Conservation (phyloP, 1,139 yeast genomes). For the Torulaspora pretoriensis region DNA sequence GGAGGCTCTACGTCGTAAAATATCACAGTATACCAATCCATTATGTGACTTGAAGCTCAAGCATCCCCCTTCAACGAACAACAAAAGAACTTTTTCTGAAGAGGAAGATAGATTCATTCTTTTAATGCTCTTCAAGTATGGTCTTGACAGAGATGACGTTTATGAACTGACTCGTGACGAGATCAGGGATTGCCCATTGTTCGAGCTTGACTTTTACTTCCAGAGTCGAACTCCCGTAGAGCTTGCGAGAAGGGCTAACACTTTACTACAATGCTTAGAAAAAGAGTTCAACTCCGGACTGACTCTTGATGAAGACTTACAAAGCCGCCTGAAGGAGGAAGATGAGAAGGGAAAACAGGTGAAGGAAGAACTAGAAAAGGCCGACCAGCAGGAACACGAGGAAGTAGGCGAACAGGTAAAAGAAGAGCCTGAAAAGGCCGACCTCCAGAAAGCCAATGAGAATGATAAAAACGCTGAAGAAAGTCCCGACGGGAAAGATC, state of each 20-base stretch:
- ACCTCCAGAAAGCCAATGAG: not conserved
- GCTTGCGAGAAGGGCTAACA: constrained; percentile 61
- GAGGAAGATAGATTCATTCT: constrained; percentile 71
- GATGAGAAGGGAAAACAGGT: constrained; percentile 28
- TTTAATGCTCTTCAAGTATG: constrained; percentile 60
- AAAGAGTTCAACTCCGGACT: constrained; percentile 46
- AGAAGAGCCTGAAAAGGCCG: not conserved
- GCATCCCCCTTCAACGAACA: constrained; percentile 58
- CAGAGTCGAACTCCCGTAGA: constrained; percentile 65
- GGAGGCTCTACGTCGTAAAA: constrained; percentile 61
- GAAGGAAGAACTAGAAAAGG: constrained; percentile 25
- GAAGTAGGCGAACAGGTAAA: constrained; percentile 2
- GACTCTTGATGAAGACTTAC: constrained; percentile 25
- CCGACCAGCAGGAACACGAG: constrained; percentile 5
- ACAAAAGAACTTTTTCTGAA: constrained; percentile 59
- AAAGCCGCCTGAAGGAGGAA: constrained; percentile 30
- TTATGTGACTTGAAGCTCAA: constrained; percentile 59
- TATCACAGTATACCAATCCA: constrained; percentile 58
- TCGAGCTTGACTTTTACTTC: constrained; percentile 67
- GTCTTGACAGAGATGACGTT: constrained; percentile 60
- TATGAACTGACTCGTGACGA: constrained; percentile 61
- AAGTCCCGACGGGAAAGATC: not conserved
- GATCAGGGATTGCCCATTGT: constrained; percentile 56
- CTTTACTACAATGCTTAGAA: constrained; percentile 59
- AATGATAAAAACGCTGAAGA: not conserved